Percentiles rank a stretch among this genome's conserved stretches.
Evolutionary conservation across 2,329 filamentous ascomycete genomes (phyloP).

Genomic region (Huntiella bhutanensis): DNA sequence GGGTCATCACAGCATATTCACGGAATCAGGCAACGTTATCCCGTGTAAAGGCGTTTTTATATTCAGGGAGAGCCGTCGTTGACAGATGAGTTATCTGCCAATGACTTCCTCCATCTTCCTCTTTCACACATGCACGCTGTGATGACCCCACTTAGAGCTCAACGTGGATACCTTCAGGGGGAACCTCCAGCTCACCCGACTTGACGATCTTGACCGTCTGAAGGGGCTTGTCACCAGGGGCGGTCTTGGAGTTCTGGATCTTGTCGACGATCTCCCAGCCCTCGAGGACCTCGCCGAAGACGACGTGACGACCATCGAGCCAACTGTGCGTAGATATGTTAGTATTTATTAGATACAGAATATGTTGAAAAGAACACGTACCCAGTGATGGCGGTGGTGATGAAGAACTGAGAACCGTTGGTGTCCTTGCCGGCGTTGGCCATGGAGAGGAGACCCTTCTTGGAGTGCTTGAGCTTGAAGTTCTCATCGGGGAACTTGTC

Average conservation of each 20-base stretch:
- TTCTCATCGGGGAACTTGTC: constrained; percentile 75
- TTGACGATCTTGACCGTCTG: constrained; percentile 58
- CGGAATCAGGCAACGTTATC: no score
- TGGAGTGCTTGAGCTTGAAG: constrained; percentile 87
- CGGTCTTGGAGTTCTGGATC: constrained; percentile 55
- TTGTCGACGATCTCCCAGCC: constrained; percentile 63
- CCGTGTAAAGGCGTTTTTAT: no score
- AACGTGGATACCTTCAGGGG: constrained; percentile 81
- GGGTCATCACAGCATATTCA: no score
- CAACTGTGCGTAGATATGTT: constrained; percentile 29
- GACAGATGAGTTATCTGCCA: no score
- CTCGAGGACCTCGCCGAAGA: constrained; percentile 77
- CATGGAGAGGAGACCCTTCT: constrained; percentile 70
- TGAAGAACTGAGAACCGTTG: constrained; percentile 83
- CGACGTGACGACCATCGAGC: constrained; percentile 70
- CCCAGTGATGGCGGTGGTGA: constrained; percentile 65
- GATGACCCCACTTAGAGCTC: constrained; percentile 45
- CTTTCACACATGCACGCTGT: no score
- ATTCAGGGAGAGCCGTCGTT: no score
- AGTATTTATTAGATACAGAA: not conserved
- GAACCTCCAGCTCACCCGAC: constrained; percentile 67
- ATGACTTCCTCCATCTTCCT: no score
- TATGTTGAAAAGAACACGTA: constrained; percentile 21
- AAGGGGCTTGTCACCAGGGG: constrained; percentile 46
- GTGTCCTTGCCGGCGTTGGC: constrained; percentile 72